phyloP scores from a whole-genome alignment of 2,329 filamentous ascomycete species.

The Penicillium sp. region DNA sequence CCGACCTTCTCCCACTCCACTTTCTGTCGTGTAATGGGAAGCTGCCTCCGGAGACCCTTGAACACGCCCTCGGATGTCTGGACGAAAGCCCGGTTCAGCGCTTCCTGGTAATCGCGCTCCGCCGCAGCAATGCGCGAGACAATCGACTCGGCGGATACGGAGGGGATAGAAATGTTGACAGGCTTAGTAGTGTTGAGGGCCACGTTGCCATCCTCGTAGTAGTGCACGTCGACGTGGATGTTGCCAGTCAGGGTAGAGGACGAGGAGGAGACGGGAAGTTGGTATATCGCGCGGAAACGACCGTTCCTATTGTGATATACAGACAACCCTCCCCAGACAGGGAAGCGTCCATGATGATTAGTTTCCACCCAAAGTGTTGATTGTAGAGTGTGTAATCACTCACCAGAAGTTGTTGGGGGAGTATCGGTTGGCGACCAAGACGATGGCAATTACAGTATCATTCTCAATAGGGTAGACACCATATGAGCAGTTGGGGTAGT shows the following conservation, averaged over 20 bases:
- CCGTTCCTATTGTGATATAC: conserved; percentile 66
- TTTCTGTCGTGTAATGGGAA: conserved; percentile 96
- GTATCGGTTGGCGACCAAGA: conserved; percentile 94
- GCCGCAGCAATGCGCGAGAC: conserved; percentile 71
- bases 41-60: conserved; percentile 84
- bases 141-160: conserved; percentile 65
- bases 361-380: neutral
- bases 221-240: conserved; percentile 94
- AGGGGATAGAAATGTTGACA: conserved; percentile 59
- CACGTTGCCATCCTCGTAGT: conserved; percentile 99
- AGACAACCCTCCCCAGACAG: neutral
- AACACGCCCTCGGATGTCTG: conserved; percentile 90
- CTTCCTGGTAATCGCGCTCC: conserved; percentile 95
- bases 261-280: conserved; percentile 65
- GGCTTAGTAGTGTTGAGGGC: conserved; percentile 86
- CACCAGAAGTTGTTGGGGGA: conserved; percentile 97
- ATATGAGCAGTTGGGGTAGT: conserved; percentile 78
- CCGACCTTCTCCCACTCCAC: conserved; percentile 99
- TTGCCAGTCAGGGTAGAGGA: conserved; percentile 65
- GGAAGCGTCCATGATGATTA: neutral
- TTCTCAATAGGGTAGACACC: conserved; percentile 79
- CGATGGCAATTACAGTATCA: conserved; percentile 71
- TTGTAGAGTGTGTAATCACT: neutral
- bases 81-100: conserved; percentile 86
- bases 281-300: conserved; percentile 88